phyloP scores from a whole-genome alignment of 495 filamentous ascomycete species.

The Aspergillus saccharolyticus region DNA sequence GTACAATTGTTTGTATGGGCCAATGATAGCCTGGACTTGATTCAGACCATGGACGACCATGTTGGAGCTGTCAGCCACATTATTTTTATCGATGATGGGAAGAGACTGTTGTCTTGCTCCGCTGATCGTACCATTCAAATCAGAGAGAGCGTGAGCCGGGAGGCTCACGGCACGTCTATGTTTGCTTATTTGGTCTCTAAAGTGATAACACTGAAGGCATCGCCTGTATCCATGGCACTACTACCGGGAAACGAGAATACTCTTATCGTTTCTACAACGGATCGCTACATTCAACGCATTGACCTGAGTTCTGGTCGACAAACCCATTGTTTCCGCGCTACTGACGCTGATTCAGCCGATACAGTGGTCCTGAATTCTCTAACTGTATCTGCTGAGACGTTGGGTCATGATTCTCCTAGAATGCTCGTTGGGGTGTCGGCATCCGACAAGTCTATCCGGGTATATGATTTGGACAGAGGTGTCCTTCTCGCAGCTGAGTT shows the following conservation, averaged over 20 bases:
- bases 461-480: slow-evolving; percentile 77
- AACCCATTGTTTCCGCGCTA: slow-evolving; percentile 69
- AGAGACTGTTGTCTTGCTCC: slow-evolving; percentile 78
- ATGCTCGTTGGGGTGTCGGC: slow-evolving; percentile 80
- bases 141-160: slow-evolving; percentile 65
- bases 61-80: slow-evolving; percentile 63
- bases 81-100: slow-evolving; percentile 56
- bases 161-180: slow-evolving; percentile 55
- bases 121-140: slow-evolving; percentile 80
- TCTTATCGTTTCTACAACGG: slow-evolving; percentile 72
- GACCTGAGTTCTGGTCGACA: slow-evolving; percentile 68
- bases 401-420: slow-evolving; percentile 34
- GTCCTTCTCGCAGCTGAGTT: slow-evolving; percentile 79
- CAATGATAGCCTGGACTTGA: slow-evolving; percentile 49
- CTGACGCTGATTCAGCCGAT: slow-evolving; percentile 71
- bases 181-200: slow-evolving; percentile 71
- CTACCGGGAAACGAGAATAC: slow-evolving; percentile 54
- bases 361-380: slow-evolving; percentile 78
- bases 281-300: slow-evolving; percentile 73
- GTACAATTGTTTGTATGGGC: slow-evolving; percentile 75
- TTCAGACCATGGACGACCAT: slow-evolving; percentile 77
- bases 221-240: slow-evolving; percentile 76
- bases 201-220: slow-evolving; percentile 76
- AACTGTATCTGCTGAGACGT: slow-evolving; percentile 42
- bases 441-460: slow-evolving; percentile 87